These are phyloP conservation scores for Fistulifera solaris DNA, from an alignment of 108 stramenopile species.

Conservation along the genomic window DNA sequence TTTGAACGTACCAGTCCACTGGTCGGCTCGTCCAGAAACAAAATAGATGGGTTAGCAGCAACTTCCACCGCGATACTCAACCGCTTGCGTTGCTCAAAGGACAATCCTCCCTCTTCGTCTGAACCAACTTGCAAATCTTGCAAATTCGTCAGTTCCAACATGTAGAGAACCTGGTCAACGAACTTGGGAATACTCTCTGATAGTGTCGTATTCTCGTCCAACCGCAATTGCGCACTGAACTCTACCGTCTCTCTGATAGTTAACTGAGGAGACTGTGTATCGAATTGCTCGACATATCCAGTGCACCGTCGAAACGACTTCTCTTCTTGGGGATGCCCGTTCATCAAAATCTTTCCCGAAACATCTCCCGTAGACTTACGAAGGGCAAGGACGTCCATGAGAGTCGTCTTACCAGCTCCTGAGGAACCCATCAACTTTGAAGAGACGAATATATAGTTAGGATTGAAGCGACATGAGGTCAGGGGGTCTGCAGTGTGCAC, in stretches of 20 bases:
- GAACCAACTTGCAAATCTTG: conserved; percentile 58
- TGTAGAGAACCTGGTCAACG: conserved; percentile 59
- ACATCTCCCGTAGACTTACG: conserved; percentile 74
- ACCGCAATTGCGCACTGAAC: conserved; percentile 77
- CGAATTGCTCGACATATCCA: conserved; percentile 89
- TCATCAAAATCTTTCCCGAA: conserved; percentile 68
- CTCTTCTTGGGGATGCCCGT: conserved; percentile 68
- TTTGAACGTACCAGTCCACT: conserved; percentile 27
- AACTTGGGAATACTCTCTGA: conserved; percentile 38
- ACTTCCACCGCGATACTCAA: conserved; percentile 68
- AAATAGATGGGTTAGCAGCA: conserved; percentile 44
- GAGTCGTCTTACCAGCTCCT: conserved; percentile 38
- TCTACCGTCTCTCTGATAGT: conserved; percentile 80
- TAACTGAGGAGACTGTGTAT: conserved; percentile 60
- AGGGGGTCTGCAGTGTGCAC: too few relatives aligned
- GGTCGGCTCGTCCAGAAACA: conserved; percentile 76
- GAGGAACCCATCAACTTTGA: conserved; percentile 27
- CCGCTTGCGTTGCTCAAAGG: conserved; percentile 68
- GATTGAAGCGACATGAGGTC: too few relatives aligned
- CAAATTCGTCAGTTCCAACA: conserved; percentile 73
- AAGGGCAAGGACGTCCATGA: conserved; percentile 49
- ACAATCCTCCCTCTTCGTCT: conserved; percentile 49
- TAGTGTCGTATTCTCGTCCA: conserved; percentile 36
- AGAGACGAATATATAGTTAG: too few relatives aligned
- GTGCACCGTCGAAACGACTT: conserved; percentile 49